A percentile compares a stretch with the other conserved stretches of the same genome.
Evolutionary conservation across 192 early-diverging fungal species (phyloP).

Genomic region (Coemansia javaensis): DNA sequence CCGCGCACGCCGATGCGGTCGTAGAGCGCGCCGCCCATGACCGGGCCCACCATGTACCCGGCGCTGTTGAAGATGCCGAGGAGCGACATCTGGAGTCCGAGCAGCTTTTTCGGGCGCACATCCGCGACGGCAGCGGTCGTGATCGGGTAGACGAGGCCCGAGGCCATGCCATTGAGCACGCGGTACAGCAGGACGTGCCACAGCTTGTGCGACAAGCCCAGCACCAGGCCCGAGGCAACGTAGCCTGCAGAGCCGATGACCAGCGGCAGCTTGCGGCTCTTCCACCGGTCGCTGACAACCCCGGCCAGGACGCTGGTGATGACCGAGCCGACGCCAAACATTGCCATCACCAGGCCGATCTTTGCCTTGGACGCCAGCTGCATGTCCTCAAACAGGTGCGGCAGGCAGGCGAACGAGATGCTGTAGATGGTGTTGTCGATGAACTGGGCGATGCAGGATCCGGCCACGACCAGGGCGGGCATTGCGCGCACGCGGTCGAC

Average conservation of each 20-base stretch:
- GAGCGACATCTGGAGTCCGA: slow-evolving; percentile 35
- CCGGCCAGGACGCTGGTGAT: slow-evolving; percentile 34
- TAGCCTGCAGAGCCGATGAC: slow-evolving; percentile 29
- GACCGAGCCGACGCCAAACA: slow-evolving; percentile 38
- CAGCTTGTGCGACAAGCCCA: slow-evolving; percentile 33
- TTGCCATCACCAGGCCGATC: slow-evolving; percentile 24
- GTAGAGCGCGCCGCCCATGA: slow-evolving; percentile 31
- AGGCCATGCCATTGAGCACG: slow-evolving; percentile 41
- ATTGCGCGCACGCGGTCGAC: slow-evolving; percentile 9
- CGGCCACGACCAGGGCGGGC: slow-evolving; percentile 19
- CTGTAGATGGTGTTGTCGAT: slow-evolving; percentile 34
- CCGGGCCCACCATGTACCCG: slow-evolving; percentile 36
- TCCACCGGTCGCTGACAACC: slow-evolving; percentile 27
- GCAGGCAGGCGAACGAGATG: slow-evolving; percentile 40
- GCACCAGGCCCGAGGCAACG: slow-evolving; percentile 10
- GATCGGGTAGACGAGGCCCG: slow-evolving; percentile 33
- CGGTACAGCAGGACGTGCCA: slow-evolving; percentile 38
- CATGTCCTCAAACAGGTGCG: slow-evolving; percentile 46
- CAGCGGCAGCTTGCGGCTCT: slow-evolving; percentile 32
- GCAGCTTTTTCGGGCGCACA: slow-evolving; percentile 38
- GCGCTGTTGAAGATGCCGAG: slow-evolving; percentile 23
- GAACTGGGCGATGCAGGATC: slow-evolving; percentile 26
- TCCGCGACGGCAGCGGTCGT: slow-evolving; percentile 25
- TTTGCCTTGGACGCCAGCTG: slow-evolving; percentile 29
- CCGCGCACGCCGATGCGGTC: slow-evolving; percentile 28